phyloP scores from a whole-genome alignment of 1,284 basidiomycete genomes.

The Trichosporon faecale region DNA sequence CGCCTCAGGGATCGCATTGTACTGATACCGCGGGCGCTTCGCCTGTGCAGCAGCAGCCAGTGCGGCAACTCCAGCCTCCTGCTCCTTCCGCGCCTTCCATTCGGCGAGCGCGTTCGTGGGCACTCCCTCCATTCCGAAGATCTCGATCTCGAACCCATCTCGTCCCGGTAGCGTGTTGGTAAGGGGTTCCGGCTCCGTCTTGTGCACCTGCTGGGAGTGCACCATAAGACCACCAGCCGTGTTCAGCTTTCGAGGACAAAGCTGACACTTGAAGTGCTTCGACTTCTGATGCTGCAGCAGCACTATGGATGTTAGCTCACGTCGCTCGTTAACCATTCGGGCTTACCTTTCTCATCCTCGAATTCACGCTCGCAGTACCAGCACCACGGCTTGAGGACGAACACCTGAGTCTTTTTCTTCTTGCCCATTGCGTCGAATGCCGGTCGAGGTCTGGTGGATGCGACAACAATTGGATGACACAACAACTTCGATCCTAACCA shows the following conservation, averaged over 20 bases:
- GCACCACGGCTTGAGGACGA: conserved; percentile 83
- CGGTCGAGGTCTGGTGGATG: conserved; percentile 10
- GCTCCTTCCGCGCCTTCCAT: conserved; percentile 90
- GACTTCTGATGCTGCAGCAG: conserved; percentile 99
- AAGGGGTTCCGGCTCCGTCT: conserved; percentile 95
- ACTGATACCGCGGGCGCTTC: conserved; percentile 83
- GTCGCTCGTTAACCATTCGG: conserved; percentile 15
- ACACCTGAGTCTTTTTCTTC: conserved; percentile 50
- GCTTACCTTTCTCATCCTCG: conserved; percentile 87
- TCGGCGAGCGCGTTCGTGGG: conserved; percentile 89
- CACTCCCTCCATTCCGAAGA: conserved; percentile 99
- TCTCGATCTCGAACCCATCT: conserved; percentile 97
- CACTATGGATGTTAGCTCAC: conserved; percentile 57
- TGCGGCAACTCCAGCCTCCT: conserved; percentile 74
- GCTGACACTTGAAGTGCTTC: conserved; percentile 96
- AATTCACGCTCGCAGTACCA: conserved; percentile 99
- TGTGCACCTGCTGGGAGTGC: conserved; percentile 97
- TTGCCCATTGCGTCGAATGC: conserved; percentile 45
- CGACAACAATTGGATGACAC: background rate
- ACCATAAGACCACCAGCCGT: conserved; percentile 96
- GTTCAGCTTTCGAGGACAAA: conserved; percentile 92
- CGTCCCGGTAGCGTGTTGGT: conserved; percentile 94
- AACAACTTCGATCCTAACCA: background rate
- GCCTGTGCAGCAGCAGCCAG: conserved; percentile 66
- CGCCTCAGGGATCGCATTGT: conserved; percentile 72